A percentile compares a stretch with the other conserved stretches of the same genome.
phyloP scores from a whole-genome alignment of 1,139 yeast species.

The Candida tetrigidarum region DNA sequence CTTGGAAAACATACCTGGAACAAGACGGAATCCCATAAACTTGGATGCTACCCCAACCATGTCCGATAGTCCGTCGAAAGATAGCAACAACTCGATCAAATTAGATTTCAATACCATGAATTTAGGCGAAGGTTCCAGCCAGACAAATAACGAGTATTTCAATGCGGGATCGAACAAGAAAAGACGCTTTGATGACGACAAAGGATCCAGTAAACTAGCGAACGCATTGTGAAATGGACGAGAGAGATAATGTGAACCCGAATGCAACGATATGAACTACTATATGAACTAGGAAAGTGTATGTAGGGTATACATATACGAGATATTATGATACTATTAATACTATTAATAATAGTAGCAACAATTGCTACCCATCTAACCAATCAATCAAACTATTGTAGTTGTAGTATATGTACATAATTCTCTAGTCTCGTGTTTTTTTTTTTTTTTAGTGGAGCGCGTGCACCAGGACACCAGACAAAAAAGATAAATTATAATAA shows the following conservation, averaged over 20 bases:
- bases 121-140: background rate
- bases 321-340: background rate
- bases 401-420: too few relatives aligned
- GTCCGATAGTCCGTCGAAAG: constrained; percentile 8
- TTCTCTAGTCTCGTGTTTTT: too few relatives aligned
- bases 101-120: constrained; percentile 6
- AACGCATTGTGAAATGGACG: constrained; percentile 1
- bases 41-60: constrained; percentile 9
- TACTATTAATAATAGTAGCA: background rate
- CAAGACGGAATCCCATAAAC: constrained; percentile 11
- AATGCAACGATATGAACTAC: background rate
- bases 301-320: background rate
- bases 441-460: too few relatives aligned
- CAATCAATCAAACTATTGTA: too few relatives aligned
- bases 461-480: too few relatives aligned
- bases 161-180: constrained; percentile 7
- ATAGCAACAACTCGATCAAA: constrained; percentile 6
- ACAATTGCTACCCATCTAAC: background rate
- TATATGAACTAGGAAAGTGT: background rate
- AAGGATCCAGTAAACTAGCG: constrained; percentile 1
- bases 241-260: background rate
- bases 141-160: background rate
- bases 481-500: too few relatives aligned
- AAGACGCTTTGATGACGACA: constrained; percentile 12
- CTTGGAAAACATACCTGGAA: constrained; percentile 28